Conservation (phyloP, 192 early-diverging fungal species). For the Entomortierella parvispora region DNA sequence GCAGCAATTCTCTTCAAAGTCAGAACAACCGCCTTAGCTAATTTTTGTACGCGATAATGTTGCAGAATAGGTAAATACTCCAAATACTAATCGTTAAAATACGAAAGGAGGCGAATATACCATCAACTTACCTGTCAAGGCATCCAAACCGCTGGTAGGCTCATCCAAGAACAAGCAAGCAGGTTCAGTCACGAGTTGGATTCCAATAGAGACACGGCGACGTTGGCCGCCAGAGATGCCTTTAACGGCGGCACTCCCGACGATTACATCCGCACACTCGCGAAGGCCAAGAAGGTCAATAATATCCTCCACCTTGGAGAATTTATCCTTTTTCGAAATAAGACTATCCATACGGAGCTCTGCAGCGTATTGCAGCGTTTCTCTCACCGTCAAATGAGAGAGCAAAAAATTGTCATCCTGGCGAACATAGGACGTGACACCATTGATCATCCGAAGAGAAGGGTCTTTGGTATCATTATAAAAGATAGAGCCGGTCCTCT, state of each 20-base stretch:
- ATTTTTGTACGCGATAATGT: not conserved
- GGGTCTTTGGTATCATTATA: constrained; percentile 48
- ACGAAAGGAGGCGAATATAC: not conserved
- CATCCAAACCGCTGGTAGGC: constrained; percentile 45
- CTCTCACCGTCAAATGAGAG: constrained; percentile 79
- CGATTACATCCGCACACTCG: constrained; percentile 49
- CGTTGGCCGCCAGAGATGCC: constrained; percentile 47
- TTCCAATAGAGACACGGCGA: constrained; percentile 46
- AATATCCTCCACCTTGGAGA: constrained; percentile 43
- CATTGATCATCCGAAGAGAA: constrained; percentile 29
- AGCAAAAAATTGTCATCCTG: constrained; percentile 50
- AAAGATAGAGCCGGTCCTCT: constrained; percentile 31
- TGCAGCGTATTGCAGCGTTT: constrained; percentile 82
- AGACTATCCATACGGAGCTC: constrained; percentile 66
- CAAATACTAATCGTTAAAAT: too few relatives aligned
- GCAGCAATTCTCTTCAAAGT: constrained; percentile 44
- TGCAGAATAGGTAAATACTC: not conserved
- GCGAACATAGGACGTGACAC: constrained; percentile 45
- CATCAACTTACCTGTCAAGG: constrained; percentile 43
- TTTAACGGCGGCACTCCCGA: constrained; percentile 40
- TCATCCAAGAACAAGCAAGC: constrained; percentile 49
- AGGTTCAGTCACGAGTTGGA: constrained; percentile 46
- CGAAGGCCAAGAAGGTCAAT: constrained; percentile 43
- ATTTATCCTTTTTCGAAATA: constrained; percentile 24
- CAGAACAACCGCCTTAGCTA: constrained; percentile 44